A percentile compares a stretch with the other conserved stretches of the same genome.
Conservation (phyloP, 352 stramenopile species). For the Blastocystis sp. region DNA sequence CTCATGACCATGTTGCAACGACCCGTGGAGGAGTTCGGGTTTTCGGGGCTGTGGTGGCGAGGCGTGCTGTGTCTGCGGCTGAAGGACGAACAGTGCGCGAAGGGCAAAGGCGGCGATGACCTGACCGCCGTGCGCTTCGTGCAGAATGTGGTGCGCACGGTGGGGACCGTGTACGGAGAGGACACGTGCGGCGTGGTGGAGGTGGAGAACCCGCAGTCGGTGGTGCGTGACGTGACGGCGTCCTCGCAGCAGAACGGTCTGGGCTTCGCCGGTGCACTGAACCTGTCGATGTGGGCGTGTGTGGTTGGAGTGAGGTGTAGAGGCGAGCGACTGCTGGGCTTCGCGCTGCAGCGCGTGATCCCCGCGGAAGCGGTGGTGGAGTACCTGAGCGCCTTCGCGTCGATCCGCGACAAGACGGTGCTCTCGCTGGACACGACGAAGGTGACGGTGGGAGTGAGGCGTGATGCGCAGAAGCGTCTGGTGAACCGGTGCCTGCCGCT, state of each 20-base stretch:
- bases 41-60: conserved; percentile 13
- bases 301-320: background rate
- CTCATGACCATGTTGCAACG: conserved; percentile 3
- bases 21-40: conserved; percentile 10
- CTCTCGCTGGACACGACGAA: conserved; percentile 10
- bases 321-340: background rate
- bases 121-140: background rate
- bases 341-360: background rate
- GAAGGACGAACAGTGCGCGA: background rate
- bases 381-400: background rate
- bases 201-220: background rate
- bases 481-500: background rate
- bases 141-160: background rate
- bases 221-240: conserved; percentile 4
- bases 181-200: conserved; percentile 7
- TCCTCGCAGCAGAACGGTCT: background rate
- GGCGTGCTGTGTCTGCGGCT: conserved; percentile 43
- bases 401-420: background rate
- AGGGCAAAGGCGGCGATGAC: conserved; percentile 1
- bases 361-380: background rate
- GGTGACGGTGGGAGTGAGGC: background rate
- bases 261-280: background rate
- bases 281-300: background rate
- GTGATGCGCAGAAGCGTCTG: conserved; percentile 22
- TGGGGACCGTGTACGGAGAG: background rate